phyloP scores from a whole-genome alignment of 768 basidiomycete genomes.

The Trametes cingulata region DNA sequence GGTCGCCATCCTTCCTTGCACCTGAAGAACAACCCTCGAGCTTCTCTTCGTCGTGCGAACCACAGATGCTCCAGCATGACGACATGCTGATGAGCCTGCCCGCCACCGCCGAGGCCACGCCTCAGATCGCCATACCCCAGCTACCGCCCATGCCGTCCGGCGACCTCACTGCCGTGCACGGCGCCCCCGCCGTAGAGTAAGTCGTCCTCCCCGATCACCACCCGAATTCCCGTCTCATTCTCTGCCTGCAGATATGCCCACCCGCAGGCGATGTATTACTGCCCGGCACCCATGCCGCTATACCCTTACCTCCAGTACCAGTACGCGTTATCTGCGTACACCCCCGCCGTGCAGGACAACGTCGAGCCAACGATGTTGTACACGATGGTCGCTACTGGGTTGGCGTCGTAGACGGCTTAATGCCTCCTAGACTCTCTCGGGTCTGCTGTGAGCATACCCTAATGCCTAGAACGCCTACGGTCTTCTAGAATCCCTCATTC shows the following conservation, averaged over 20 bases:
- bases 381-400: conserved; percentile 10
- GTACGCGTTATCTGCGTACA: conserved; percentile 2
- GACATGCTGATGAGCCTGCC: conserved; percentile 13
- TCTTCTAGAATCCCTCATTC: neutral
- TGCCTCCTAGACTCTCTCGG: neutral
- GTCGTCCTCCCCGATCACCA: neutral
- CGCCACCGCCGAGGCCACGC: conserved; percentile 1
- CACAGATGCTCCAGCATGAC: conserved; percentile 10
- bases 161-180: neutral
- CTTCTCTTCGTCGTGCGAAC: conserved; percentile 2
- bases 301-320: conserved; percentile 18
- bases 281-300: neutral
- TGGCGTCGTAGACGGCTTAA: conserved; percentile 2
- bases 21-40: neutral
- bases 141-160: conserved; percentile 15
- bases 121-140: conserved; percentile 19
- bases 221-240: neutral
- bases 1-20: conserved; percentile 18
- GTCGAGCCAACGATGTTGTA: conserved; percentile 13
- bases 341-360: conserved; percentile 4
- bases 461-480: neutral
- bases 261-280: conserved; percentile 12
- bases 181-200: conserved; percentile 10
- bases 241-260: conserved; percentile 6
- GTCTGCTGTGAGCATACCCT: neutral